Percentiles rank a stretch among this genome's conserved stretches.
Conservation (phyloP, 2,329 filamentous ascomycete species). For the Colletotrichum sp. region DNA sequence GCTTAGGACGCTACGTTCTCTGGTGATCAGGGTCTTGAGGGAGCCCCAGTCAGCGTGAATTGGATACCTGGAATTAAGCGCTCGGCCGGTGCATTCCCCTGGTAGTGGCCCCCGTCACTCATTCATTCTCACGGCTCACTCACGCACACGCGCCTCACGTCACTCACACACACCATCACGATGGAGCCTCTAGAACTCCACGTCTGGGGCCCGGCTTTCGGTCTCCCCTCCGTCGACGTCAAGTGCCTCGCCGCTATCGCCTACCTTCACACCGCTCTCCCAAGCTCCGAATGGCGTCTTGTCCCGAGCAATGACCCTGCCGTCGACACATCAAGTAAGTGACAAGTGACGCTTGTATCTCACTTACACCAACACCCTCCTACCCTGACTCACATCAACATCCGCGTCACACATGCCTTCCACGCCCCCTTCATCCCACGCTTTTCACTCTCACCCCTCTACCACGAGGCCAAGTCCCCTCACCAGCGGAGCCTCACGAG, state of each 20-base stretch:
- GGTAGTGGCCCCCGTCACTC: not conserved
- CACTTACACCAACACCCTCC: slow-evolving; percentile 9
- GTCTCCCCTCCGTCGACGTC: slow-evolving; percentile 86
- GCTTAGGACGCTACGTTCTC: not conserved
- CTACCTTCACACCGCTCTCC: slow-evolving; percentile 71
- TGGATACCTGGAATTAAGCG: not conserved
- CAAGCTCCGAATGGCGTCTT: slow-evolving; percentile 68
- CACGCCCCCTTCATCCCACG: slow-evolving; percentile 29
- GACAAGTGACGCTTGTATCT: not conserved
- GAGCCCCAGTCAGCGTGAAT: not conserved
- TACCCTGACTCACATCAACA: not conserved
- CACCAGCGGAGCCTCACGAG: not conserved
- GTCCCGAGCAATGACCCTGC: slow-evolving; percentile 76
- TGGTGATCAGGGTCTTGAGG: slow-evolving; percentile 1
- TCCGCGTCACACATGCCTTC: not conserved
- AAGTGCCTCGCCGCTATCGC: slow-evolving; percentile 87
- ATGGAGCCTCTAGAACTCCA: slow-evolving; percentile 71
- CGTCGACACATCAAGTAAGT: slow-evolving; percentile 72
- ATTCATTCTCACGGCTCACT: not conserved
- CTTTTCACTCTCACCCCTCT: not conserved
- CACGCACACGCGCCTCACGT: not conserved
- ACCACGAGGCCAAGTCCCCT: not conserved
- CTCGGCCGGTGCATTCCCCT: not conserved
- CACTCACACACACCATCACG: not conserved
- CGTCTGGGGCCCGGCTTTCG: slow-evolving; percentile 89